A percentile compares a stretch with the other conserved stretches of the same genome.
Evolutionary conservation across 495 filamentous ascomycete species (phyloP).

Genomic region (Penicillium cinerascens): DNA sequence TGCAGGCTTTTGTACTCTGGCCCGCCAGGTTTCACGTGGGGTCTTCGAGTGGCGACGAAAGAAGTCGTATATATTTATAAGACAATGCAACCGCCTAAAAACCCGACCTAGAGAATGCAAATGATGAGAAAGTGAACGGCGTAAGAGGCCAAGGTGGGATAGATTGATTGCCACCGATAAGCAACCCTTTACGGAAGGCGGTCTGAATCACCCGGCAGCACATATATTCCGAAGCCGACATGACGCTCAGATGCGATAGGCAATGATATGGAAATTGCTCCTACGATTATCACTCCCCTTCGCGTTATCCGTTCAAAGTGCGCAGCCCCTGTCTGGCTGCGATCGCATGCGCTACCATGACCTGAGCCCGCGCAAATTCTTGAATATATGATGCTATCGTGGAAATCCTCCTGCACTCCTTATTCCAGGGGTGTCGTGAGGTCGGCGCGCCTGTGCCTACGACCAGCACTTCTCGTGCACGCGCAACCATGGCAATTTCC

Average conservation of each 20-base stretch:
- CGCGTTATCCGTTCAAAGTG: neutral
- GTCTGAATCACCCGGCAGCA: conserved; percentile 12
- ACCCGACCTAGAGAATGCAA: neutral
- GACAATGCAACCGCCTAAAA: neutral
- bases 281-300: neutral
- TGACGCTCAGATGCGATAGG: conserved; percentile 35
- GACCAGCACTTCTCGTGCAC: conserved; percentile 17
- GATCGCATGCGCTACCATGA: conserved; percentile 18
- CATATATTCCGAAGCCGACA: conserved; percentile 18
- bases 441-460: conserved; percentile 27
- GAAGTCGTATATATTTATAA: neutral
- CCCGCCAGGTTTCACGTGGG: too few relatives aligned
- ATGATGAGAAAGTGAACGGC: neutral
- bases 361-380: conserved; percentile 14
- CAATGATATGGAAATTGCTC: conserved; percentile 10
- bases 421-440: conserved; percentile 34
- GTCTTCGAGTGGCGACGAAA: neutral
- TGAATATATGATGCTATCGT: conserved; percentile 23
- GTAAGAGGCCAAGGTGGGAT: neutral
- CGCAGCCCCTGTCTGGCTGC: conserved; percentile 14
- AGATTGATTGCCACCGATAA: neutral
- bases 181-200: conserved; percentile 15
- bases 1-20: neutral
- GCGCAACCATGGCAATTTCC: conserved; percentile 15
- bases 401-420: conserved; percentile 31